These are phyloP conservation scores for Penicillium sp. DNA, from an alignment of 2,329 filamentous ascomycete species.

Conservation along the genomic window DNA sequence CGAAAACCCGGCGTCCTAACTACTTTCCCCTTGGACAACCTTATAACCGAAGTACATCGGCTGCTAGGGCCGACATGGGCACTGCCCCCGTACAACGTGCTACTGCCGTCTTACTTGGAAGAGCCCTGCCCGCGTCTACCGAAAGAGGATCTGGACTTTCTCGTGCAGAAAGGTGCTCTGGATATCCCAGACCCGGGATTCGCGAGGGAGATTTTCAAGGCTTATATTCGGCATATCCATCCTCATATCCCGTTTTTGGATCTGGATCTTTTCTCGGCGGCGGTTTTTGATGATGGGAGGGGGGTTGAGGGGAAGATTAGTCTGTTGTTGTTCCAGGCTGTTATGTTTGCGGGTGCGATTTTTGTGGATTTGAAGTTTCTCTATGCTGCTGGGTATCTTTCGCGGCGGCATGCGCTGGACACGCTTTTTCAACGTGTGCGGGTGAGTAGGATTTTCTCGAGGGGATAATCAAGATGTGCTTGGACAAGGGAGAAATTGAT, in stretches of 20 bases:
- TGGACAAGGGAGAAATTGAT: not conserved
- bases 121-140: not conserved
- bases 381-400: constrained; percentile 13
- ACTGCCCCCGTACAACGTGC: constrained; percentile 7
- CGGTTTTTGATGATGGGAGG: not conserved
- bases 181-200: not conserved
- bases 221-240: constrained; percentile 15
- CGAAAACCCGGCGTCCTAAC: constrained; percentile 8
- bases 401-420: constrained; percentile 9
- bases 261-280: constrained; percentile 3
- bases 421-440: constrained; percentile 52
- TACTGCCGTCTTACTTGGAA: constrained; percentile 8
- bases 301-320: not conserved
- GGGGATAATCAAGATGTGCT: not conserved
- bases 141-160: constrained; percentile 9
- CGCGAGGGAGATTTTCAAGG: constrained; percentile 8
- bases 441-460: constrained; percentile 59
- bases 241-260: constrained; percentile 15
- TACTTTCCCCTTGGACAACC: constrained; percentile 10
- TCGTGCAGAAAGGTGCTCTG: constrained; percentile 10
- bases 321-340: constrained; percentile 11
- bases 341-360: constrained; percentile 14
- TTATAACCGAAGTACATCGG: constrained; percentile 13
- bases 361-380: constrained; percentile 14
- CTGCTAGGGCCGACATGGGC: constrained; percentile 14